Evolutionary conservation across 495 filamentous ascomycete genomes (phyloP), one percentile per base, ranked within the genome.

Genomic region (Tricharina praecox): DNA sequence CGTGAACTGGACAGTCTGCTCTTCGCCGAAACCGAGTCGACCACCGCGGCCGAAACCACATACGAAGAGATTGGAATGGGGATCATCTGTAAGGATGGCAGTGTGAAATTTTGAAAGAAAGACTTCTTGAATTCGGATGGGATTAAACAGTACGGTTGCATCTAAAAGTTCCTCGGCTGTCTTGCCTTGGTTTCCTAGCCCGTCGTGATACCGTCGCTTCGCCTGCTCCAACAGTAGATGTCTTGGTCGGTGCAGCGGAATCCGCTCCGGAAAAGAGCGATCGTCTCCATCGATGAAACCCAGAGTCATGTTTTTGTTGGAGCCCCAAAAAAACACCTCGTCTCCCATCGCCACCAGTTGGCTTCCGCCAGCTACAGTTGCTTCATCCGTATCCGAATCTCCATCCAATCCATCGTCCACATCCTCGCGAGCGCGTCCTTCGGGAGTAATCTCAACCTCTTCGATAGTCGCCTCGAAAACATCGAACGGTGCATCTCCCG

Each of bases 221-320:
- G 53, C 43, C 56, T 63, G 45, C 53, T 60, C 57, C 11, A 56
- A 18, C 11, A 93, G 63, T 15, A 96, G 67, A 51, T 86, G 78
- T 18, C 81, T 76, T 0, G 88, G 85, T n/a, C 92, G 77, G 35
- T 79, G 73, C 49, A 96, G 60, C 18, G 65, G 63, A 10, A 93
- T 72, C 34, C 85, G 75, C 58, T 97, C 90, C 0, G 90, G 90
- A 60, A 77, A 93, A 45, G 95, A 85, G 2, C 90, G 78, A 53
- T 97, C 87, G 61, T 94, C 86, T 54, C 87, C 77, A 57, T 95
- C 84, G 13, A 85, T 84, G 53, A 96, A 81, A 2, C 92, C 90
- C 34, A 97, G 72, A 5, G 81, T 86, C 10, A 93, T 66, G 54
- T 97, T 97, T 54, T 90, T 88, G 63, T 94, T 96, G 62, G 85